Percentiles rank a stretch among this genome's conserved stretches.
These are phyloP conservation scores for Eucalyptus leucophloia DNA, from an alignment of 345 rosid genomes.

Conservation along the genomic window DNA sequence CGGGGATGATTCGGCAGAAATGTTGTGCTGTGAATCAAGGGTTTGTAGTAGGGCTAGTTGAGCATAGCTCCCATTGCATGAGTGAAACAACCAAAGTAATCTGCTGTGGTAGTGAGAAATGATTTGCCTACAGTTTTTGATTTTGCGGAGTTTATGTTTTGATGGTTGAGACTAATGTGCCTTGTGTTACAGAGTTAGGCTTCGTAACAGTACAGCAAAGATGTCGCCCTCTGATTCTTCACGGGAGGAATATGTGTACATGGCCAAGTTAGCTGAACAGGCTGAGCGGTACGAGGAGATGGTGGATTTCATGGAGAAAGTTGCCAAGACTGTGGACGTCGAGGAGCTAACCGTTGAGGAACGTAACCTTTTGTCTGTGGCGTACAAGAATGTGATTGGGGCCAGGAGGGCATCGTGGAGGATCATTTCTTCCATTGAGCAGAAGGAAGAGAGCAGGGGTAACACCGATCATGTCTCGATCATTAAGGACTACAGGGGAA, in stretches of 20 bases:
- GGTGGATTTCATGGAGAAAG: slow-evolving; percentile 98
- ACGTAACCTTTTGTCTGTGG: slow-evolving; percentile 91
- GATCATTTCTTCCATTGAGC: slow-evolving; percentile 97
- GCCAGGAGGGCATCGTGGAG: slow-evolving; percentile 99
- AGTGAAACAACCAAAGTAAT: background rate
- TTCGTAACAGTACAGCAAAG: background rate
- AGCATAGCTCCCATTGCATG: background rate
- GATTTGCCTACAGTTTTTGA: background rate
- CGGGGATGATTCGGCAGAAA: background rate
- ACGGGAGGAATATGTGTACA: slow-evolving; percentile 82
- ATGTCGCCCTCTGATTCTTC: slow-evolving; percentile 65
- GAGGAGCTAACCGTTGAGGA: slow-evolving; percentile 96
- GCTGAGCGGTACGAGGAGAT: slow-evolving; percentile 97
- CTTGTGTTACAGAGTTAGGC: background rate
- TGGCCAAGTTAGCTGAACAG: slow-evolving; percentile 97
- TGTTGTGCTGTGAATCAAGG: background rate
- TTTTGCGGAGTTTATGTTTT: background rate
- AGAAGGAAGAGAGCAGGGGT: slow-evolving; percentile 94
- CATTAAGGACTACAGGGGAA: slow-evolving; percentile 81
- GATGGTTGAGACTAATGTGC: background rate
- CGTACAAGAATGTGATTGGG: slow-evolving; percentile 98
- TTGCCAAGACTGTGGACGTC: slow-evolving; percentile 65
- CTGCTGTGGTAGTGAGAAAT: background rate
- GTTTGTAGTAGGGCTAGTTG: background rate
- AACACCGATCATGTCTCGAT: slow-evolving; percentile 67